Evolutionary conservation across 768 basidiomycete genomes (phyloP).

Genomic region (Cyclocybe cylindracea): DNA sequence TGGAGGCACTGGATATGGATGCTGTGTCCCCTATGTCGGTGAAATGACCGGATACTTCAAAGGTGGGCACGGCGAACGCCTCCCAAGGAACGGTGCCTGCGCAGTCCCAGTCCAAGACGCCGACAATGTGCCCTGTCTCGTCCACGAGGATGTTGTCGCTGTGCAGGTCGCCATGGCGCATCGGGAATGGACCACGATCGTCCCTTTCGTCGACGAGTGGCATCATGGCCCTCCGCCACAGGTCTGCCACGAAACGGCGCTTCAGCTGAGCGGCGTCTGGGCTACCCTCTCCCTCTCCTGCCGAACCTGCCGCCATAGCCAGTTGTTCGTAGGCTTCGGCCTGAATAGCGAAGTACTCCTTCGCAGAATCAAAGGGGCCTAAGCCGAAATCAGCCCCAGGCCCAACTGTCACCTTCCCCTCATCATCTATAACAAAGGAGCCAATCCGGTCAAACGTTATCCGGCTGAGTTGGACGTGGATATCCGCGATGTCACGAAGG

Average conservation of each 20-base stretch:
- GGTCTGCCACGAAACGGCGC: conserved; percentile 36
- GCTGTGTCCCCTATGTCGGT: conserved; percentile 21
- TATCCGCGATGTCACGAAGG: conserved; percentile 40
- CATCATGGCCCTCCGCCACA: conserved; percentile 44
- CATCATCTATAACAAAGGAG: conserved; percentile 35
- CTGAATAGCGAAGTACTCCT: conserved; percentile 39
- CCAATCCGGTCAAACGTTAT: conserved; percentile 42
- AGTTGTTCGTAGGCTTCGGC: conserved; percentile 42
- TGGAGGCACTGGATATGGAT: conserved; percentile 13
- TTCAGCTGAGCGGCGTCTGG: conserved; percentile 30
- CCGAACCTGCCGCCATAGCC: conserved; percentile 32
- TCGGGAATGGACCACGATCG: conserved; percentile 40
- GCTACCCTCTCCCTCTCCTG: conserved; percentile 23
- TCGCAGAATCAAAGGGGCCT: conserved; percentile 39
- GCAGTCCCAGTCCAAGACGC: conserved; percentile 45
- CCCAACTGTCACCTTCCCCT: conserved; percentile 35
- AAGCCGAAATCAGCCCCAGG: conserved; percentile 44
- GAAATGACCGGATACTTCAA: conserved; percentile 41
- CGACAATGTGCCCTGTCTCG: conserved; percentile 38
- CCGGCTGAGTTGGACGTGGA: conserved; percentile 40
- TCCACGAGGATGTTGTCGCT: conserved; percentile 44
- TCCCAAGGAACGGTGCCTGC: conserved; percentile 46
- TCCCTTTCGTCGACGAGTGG: conserved; percentile 39
- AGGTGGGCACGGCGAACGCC: conserved; percentile 41
- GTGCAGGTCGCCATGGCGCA: conserved; percentile 43